Percentiles rank a stretch among this genome's conserved stretches.
phyloP scores from a whole-genome alignment of 805 yeast genomes.

The Groenewaldozyma tartarivorans region DNA sequence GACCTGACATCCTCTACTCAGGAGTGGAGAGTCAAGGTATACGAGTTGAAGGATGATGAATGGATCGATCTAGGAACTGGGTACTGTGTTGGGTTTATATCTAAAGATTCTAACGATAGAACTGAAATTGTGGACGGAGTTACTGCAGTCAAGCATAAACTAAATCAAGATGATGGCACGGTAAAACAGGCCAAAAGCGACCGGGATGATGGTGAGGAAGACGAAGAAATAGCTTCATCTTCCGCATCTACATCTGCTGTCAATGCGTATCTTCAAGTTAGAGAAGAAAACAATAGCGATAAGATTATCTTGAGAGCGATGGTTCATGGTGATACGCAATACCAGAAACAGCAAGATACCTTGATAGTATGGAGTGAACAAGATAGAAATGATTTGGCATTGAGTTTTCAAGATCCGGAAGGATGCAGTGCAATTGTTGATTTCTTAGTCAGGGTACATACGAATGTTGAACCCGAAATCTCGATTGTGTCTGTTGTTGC shows the following conservation, averaged over 20 bases:
- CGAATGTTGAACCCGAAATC: slow-evolving; percentile 50
- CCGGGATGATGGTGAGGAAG: neutral
- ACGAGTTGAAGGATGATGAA: slow-evolving; percentile 64
- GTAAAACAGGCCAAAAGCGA: too few relatives aligned
- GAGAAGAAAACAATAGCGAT: slow-evolving; percentile 53
- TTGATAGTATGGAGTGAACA: slow-evolving; percentile 87
- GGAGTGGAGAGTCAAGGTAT: slow-evolving; percentile 86
- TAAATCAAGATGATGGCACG: neutral
- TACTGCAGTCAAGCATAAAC: too few relatives aligned
- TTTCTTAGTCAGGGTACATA: slow-evolving; percentile 62
- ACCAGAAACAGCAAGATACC: slow-evolving; percentile 91
- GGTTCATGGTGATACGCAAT: slow-evolving; percentile 69
- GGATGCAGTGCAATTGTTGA: slow-evolving; percentile 83
- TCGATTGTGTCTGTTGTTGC: slow-evolving; percentile 59
- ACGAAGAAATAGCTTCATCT: neutral
- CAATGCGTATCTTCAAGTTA: slow-evolving; percentile 54
- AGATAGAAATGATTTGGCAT: slow-evolving; percentile 62
- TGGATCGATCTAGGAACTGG: slow-evolving; percentile 96
- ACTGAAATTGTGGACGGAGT: slow-evolving; percentile 9
- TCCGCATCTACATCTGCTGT: slow-evolving; percentile 6
- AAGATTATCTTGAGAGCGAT: slow-evolving; percentile 53
- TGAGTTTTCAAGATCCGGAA: slow-evolving; percentile 83
- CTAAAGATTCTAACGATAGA: slow-evolving; percentile 2
- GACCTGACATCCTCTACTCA: slow-evolving; percentile 25
- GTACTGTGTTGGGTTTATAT: slow-evolving; percentile 56